Base-by-base conservation (phyloP, 2,329 filamentous ascomycete genomes). In the Chaetomiaceae sp. region DNA sequence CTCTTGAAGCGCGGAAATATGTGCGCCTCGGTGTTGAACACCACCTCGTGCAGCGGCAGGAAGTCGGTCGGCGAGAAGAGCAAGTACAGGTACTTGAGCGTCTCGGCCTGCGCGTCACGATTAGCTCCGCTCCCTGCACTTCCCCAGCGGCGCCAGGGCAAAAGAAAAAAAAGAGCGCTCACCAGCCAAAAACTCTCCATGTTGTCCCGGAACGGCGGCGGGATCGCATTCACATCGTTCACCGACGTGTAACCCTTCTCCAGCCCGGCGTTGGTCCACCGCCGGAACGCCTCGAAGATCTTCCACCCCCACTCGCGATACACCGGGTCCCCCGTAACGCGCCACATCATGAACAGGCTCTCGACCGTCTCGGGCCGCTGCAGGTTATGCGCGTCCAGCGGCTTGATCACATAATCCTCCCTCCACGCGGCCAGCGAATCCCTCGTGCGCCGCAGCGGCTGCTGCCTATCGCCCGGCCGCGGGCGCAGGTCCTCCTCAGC, bases 301-400 rank as follows among this genome's bases (percentile, higher is more conserved):
- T 95, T 84, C 93, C 93, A 98, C 14, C 93, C 93, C 91, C 90
- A 96, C 60, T 95, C 82, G 19, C 93, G 79, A 66, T 98, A 98
- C 55, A 81, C 84, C 32, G 79, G 74, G 52, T 98, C 90, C 19
- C 86, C 88, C 0, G 93, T 97, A 64, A 98, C 94, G 51, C 93
- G 83, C 85, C 91, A 98, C 89, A 98, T 95, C 69, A 97, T 95
- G 61, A 97, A 91, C 52, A 98, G 70, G 48, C 83, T 90, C 70
- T 98, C 93, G 14, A 95, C 83, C 0, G 93, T 96, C 71, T 98
- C 93, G 0, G 93, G 93, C 27, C 93, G 80, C 67, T 97, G 93
- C 27, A 98, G 74, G 62, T 98, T 98, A 68, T 97, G 93, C 43
- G 76, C 71, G 63, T 98, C 93, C 15, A 80, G 76, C 17, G 70